These are phyloP conservation scores for Coemansia sp. DNA, from an alignment of 192 early-diverging fungal species.

Conservation along the genomic window DNA sequence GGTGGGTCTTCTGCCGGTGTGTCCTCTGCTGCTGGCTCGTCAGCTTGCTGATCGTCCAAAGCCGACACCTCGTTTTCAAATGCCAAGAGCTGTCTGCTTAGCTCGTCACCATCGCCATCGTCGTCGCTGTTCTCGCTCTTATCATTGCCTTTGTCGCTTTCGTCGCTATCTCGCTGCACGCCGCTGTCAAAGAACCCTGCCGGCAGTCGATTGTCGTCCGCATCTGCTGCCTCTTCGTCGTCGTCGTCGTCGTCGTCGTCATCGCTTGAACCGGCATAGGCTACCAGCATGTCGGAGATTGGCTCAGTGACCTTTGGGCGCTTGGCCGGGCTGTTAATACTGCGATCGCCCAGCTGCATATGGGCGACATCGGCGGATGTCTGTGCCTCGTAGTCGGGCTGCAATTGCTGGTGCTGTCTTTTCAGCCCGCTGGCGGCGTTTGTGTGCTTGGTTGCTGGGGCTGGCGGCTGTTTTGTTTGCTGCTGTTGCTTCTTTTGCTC, in stretches of 20 bases:
- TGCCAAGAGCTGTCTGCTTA: background rate
- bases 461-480: background rate
- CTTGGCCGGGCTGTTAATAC: background rate
- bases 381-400: background rate
- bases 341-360: background rate
- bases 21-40: background rate
- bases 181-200: constrained; percentile 20
- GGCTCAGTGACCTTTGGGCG: background rate
- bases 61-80: constrained; percentile 1
- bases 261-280: background rate
- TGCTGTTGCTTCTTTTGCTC: constrained; percentile 43
- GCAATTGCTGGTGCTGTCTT: background rate
- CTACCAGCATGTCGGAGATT: background rate
- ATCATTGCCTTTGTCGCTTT: background rate
- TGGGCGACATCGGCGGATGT: background rate
- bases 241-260: constrained; percentile 6
- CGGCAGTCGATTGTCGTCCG: constrained; percentile 6
- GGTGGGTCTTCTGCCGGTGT: background rate
- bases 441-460: background rate
- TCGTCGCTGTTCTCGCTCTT: background rate
- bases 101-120: background rate
- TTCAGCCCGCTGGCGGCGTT: background rate
- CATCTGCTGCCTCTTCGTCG: constrained; percentile 6
- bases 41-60: background rate
- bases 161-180: background rate